Conservation (phyloP, 306 rosid genomes). For the Lathyrus oleraceus region DNA sequence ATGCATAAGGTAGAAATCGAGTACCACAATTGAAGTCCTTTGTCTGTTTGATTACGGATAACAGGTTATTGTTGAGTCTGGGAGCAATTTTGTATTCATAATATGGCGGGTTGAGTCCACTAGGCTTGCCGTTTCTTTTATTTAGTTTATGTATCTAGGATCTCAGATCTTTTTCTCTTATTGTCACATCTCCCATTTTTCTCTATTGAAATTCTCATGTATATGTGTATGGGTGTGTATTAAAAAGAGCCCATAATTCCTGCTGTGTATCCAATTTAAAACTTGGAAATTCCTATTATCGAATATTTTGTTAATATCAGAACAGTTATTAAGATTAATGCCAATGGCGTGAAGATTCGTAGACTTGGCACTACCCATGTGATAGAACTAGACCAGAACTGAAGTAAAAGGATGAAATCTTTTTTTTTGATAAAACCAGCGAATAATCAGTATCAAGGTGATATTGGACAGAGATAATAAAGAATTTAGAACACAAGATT, state of each 20-base stretch:
- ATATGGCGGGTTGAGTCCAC: background rate
- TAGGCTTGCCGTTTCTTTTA: background rate
- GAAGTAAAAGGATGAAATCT: constrained; percentile 1
- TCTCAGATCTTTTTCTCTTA: constrained; percentile 1
- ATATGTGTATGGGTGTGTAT: background rate
- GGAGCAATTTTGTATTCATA: constrained; percentile 2
- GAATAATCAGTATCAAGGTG: background rate
- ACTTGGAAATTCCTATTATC: background rate
- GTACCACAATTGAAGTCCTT: constrained; percentile 2
- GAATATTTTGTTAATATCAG: background rate
- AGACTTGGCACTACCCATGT: background rate
- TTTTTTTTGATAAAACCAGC: background rate
- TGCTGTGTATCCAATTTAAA: background rate
- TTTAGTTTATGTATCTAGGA: constrained; percentile 2
- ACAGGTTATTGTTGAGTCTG: background rate
- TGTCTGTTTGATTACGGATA: constrained; percentile 6
- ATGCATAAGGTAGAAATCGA: constrained; percentile 13
- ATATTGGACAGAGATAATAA: background rate
- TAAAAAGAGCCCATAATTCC: constrained; percentile 4
- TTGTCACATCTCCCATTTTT: background rate
- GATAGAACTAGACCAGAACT: constrained; percentile 5
- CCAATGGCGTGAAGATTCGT: constrained; percentile 5
- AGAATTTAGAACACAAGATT: background rate
- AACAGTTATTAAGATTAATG: constrained; percentile 1
- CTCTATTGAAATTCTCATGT: constrained; percentile 10